phyloP scores from a whole-genome alignment of 139 green algal species.

The Auxenochlorella protothecoides region DNA sequence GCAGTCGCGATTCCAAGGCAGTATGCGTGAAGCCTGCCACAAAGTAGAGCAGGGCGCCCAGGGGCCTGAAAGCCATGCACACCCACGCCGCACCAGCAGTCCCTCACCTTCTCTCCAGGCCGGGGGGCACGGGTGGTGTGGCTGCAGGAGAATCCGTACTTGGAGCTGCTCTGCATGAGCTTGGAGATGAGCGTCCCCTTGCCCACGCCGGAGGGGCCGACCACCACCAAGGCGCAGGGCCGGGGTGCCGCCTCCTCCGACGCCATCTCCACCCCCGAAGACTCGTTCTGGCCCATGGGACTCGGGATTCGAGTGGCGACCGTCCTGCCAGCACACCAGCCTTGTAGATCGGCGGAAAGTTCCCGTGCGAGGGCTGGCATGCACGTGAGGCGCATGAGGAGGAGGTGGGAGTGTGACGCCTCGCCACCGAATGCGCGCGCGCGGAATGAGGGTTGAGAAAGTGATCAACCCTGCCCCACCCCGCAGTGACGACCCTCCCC shows the following conservation, averaged over 20 bases:
- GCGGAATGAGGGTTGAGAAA: too few relatives aligned
- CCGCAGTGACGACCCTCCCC: too few relatives aligned
- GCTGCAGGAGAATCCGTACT: conserved; percentile 69
- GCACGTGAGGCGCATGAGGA: too few relatives aligned
- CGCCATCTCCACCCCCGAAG: conserved; percentile 1
- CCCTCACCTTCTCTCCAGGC: conserved; percentile 35
- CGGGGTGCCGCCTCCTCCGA: neutral
- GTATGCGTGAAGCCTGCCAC: neutral
- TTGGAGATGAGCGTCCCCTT: conserved; percentile 76
- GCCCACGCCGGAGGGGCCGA: conserved; percentile 74
- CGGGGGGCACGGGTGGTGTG: conserved; percentile 69
- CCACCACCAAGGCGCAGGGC: conserved; percentile 57
- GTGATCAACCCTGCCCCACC: too few relatives aligned
- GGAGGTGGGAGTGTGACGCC: too few relatives aligned
- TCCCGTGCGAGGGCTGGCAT: too few relatives aligned
- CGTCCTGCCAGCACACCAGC: too few relatives aligned
- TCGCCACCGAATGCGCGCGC: too few relatives aligned
- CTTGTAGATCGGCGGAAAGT: too few relatives aligned
- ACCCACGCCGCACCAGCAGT: neutral
- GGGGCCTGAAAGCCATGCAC: neutral
- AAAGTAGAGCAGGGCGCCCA: too few relatives aligned
- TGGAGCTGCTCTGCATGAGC: conserved; percentile 35
- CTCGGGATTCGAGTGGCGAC: too few relatives aligned
- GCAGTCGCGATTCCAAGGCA: neutral
- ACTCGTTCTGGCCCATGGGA: neutral